These are phyloP conservation scores for Oryza glaberrima DNA, from an alignment of 176 grass and related monocot genomes.

Conservation along the genomic window DNA sequence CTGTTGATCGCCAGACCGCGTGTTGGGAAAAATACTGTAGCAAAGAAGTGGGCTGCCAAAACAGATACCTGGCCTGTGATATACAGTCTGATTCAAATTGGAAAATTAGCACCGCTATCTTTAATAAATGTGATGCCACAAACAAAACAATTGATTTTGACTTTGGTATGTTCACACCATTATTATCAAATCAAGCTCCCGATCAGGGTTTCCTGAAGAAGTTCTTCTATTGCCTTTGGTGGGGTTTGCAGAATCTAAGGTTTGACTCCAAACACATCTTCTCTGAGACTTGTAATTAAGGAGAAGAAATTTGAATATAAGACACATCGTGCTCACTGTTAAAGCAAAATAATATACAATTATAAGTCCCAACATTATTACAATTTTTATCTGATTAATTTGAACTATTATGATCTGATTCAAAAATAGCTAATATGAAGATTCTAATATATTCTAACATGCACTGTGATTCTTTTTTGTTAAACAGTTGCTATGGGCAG, in stretches of 20 bases:
- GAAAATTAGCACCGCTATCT: constrained; percentile 42
- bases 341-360: neutral
- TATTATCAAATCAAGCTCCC: constrained; percentile 63
- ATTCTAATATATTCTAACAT: constrained; percentile 28
- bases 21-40: constrained; percentile 80
- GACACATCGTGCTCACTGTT: constrained; percentile 3
- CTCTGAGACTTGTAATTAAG: neutral
- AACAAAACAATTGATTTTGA: constrained; percentile 30
- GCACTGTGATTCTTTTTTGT: constrained; percentile 14
- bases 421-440: neutral
- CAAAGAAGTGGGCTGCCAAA: constrained; percentile 33
- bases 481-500: constrained; percentile 92
- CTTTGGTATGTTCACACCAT: constrained; percentile 66
- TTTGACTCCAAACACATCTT: constrained; percentile 45
- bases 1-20: constrained; percentile 72
- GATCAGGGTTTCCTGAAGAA: constrained; percentile 66
- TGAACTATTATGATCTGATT: neutral
- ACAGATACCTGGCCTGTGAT: constrained; percentile 58
- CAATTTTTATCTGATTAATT: constrained; percentile 11
- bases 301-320: neutral
- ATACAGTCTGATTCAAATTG: constrained; percentile 31
- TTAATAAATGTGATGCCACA: constrained; percentile 53
- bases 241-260: constrained; percentile 99
- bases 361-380: neutral
- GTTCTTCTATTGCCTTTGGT: constrained; percentile 98